phyloP scores from a whole-genome alignment of 1,284 basidiomycete genomes.

The Cutaneotrichosporon cavernicola region DNA sequence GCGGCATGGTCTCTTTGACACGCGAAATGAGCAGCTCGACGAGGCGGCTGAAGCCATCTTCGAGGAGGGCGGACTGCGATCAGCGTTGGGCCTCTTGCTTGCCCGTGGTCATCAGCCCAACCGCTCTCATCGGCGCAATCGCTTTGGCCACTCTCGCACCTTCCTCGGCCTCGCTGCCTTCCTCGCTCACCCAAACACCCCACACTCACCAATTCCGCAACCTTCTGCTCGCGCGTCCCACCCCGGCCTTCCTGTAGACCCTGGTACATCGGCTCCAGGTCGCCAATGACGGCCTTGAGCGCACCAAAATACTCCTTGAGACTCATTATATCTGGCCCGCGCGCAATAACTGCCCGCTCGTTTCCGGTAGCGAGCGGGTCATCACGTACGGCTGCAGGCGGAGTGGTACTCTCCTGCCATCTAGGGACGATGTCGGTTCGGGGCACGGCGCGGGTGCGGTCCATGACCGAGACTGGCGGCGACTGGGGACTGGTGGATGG shows the following conservation, averaged over 20 bases:
- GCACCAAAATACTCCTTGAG: conserved; percentile 46
- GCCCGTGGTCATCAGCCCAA: no score
- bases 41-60: conserved; percentile 40
- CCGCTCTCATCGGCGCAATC: no score
- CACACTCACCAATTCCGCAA: conserved; percentile 44
- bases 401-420: conserved; percentile 13
- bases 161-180: background rate
- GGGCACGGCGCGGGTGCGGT: conserved; percentile 21
- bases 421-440: conserved; percentile 21
- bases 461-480: conserved; percentile 19
- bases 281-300: conserved; percentile 42
- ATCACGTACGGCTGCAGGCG: background rate
- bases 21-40: conserved; percentile 41
- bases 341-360: conserved; percentile 38
- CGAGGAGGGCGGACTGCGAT: conserved; percentile 36
- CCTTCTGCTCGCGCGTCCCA: conserved; percentile 45
- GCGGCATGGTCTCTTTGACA: conserved; percentile 24
- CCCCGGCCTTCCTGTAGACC: conserved; percentile 45
- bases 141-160: background rate
- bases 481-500: background rate
- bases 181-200: no score
- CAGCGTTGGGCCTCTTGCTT: background rate
- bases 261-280: conserved; percentile 50
- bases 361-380: conserved; percentile 29
- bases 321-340: conserved; percentile 46